Conservation (phyloP, 257 asterid genomes). For the Ligustrum vulgare region DNA sequence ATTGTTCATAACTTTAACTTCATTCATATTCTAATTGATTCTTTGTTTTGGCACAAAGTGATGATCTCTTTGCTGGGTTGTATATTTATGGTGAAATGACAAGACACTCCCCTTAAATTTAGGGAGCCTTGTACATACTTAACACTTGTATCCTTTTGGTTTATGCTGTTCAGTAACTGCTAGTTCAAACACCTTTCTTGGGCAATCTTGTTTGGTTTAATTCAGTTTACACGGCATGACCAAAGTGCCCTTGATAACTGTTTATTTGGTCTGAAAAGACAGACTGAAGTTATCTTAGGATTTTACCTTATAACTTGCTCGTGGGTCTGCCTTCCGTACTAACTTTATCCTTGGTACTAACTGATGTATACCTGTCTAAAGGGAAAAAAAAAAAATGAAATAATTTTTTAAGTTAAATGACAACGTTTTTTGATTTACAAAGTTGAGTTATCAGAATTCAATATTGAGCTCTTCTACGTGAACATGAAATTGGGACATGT, state of each 20-base stretch:
- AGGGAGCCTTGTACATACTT: slow-evolving; percentile 14
- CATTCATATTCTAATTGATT: neutral
- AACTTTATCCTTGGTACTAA: slow-evolving; percentile 25
- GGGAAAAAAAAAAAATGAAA: slow-evolving; percentile 2
- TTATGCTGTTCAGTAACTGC: slow-evolving; percentile 36
- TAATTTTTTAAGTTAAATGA: slow-evolving; percentile 9
- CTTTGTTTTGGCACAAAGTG: slow-evolving; percentile 17
- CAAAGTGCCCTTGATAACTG: slow-evolving; percentile 31
- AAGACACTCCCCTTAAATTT: slow-evolving; percentile 24
- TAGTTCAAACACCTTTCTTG: slow-evolving; percentile 25
- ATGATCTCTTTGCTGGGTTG: slow-evolving; percentile 21
- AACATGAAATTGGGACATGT: too few relatives aligned
- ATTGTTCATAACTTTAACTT: neutral
- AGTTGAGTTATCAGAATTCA: neutral
- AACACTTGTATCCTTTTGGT: slow-evolving; percentile 23
- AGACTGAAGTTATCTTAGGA: slow-evolving; percentile 38
- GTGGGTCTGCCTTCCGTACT: slow-evolving; percentile 42
- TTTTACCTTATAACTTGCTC: slow-evolving; percentile 40
- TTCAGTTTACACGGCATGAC: slow-evolving; percentile 32
- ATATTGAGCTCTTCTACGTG: neutral
- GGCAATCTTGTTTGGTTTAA: slow-evolving; percentile 26
- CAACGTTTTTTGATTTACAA: neutral
- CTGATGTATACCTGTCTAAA: neutral
- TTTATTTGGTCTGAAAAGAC: slow-evolving; percentile 31
- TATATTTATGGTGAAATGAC: slow-evolving; percentile 29